These are phyloP conservation scores for Coemansia umbellata DNA, from an alignment of 192 early-diverging fungal species.

Conservation along the genomic window DNA sequence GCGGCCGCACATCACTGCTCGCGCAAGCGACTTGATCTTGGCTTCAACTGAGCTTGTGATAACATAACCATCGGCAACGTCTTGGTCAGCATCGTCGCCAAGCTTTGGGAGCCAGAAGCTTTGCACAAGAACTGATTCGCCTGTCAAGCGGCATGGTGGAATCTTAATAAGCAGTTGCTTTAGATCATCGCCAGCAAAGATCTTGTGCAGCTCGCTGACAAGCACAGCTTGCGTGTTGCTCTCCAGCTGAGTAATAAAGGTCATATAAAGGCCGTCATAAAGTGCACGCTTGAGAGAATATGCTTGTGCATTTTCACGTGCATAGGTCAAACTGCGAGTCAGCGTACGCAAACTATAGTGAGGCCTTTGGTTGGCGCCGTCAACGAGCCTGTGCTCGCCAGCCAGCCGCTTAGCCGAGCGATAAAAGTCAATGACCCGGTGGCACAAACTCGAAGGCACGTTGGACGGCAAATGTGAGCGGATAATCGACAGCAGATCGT, in stretches of 20 bases:
- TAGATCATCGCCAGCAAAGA: constrained; percentile 26
- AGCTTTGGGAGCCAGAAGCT: constrained; percentile 78
- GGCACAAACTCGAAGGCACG: constrained; percentile 33
- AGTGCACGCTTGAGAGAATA: constrained; percentile 83
- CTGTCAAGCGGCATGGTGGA: constrained; percentile 7
- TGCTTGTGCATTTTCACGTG: constrained; percentile 59
- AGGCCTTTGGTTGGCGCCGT: constrained; percentile 83
- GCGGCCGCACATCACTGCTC: constrained; percentile 84
- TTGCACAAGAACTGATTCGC: constrained; percentile 68
- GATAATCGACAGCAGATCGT: constrained; percentile 82
- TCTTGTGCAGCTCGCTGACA: constrained; percentile 19
- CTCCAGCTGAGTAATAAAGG: constrained; percentile 86
- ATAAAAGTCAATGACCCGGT: constrained; percentile 80
- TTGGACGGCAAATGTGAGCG: constrained; percentile 63
- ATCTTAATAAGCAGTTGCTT: constrained; percentile 25
- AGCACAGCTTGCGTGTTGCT: constrained; percentile 58
- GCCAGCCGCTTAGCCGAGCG: constrained; percentile 67
- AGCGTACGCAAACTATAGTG: constrained; percentile 94
- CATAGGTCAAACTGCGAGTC: constrained; percentile 82
- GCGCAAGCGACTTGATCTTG: constrained; percentile 83
- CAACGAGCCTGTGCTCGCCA: constrained; percentile 68
- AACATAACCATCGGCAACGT: constrained; percentile 58
- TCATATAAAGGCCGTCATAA: constrained; percentile 94
- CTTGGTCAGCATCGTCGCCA: constrained; percentile 26
- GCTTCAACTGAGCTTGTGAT: constrained; percentile 80